These are phyloP conservation scores for Novymonas esmeraldas DNA, from an alignment of 208 protist genomes.

Conservation along the genomic window DNA sequence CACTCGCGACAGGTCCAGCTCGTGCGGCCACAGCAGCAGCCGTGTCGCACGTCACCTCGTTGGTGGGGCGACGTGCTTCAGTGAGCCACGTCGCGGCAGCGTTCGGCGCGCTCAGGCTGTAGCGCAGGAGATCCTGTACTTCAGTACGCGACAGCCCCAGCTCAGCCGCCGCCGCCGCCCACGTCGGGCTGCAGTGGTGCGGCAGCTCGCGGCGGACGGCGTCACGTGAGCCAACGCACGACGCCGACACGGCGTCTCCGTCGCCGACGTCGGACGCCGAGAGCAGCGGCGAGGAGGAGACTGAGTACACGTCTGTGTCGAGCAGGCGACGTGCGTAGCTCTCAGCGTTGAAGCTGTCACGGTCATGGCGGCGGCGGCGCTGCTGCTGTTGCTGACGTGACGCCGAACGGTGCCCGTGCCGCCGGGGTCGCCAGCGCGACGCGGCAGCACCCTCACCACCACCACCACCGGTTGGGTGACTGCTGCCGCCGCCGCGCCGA, in stretches of 20 bases:
- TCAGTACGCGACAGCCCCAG: slow-evolving; percentile 17
- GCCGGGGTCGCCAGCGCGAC: not conserved
- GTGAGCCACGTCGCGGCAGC: slow-evolving; percentile 2
- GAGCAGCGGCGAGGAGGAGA: not conserved
- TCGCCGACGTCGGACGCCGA: slow-evolving; percentile 2
- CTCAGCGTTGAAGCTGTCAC: slow-evolving; percentile 10
- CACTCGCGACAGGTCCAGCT: too few species aligned
- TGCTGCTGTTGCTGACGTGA: not conserved
- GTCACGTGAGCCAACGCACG: not conserved
- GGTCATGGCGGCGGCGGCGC: not conserved
- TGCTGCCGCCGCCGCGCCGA: too few species aligned
- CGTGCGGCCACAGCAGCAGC: not conserved
- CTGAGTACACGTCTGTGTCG: not conserved
- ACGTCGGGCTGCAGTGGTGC: slow-evolving; percentile 11
- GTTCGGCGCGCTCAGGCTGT: slow-evolving; percentile 23
- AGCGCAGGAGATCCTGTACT: slow-evolving; percentile 22
- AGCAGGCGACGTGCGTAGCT: slow-evolving; percentile 23
- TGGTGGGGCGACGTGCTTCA: too few species aligned
- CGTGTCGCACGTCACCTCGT: not conserved
- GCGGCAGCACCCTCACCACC: too few species aligned
- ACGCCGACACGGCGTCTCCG: not conserved
- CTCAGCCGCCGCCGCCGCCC: slow-evolving; percentile 19
- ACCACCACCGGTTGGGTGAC: not conserved
- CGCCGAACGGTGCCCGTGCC: not conserved
- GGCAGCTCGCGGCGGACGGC: slow-evolving; percentile 4